Evolutionary conservation across 2,329 filamentous ascomycete genomes (phyloP), one percentile per base, ranked within the genome.

Genomic region (Hortaea sp.): DNA sequence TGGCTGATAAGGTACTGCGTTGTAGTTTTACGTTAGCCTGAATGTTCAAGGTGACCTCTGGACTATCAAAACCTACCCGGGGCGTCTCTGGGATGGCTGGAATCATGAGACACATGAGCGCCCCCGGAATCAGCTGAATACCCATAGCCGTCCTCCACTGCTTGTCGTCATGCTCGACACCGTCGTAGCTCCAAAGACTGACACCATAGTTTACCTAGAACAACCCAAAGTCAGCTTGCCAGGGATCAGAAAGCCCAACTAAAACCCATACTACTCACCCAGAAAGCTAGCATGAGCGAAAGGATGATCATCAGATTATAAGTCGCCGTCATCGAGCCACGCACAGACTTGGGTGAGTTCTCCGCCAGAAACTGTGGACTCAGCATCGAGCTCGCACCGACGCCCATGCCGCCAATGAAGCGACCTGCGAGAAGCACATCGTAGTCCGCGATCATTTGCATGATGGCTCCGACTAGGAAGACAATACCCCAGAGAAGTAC

Each of bases 381-480:
- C 12, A 51, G 41, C 51, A 53, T 53, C n/a, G 44, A 47, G 13
- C 43, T 47, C 5, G 51, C 51, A 9, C 50, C 51, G 6, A 53
- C 51, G 11, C 51, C 51, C 51, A 53, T 51, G 3, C 51, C 51
- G 38, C 51, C 51, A 30, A 53, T 45, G 13, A 53, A 53, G 2
- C 51, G 39, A 5, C 51, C 51, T 2, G 51, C 51, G 5, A 53
- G 39, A 9, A 53, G 49, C 1, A 48, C 45, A 6, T 51, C 43
- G 44, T 51, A 53, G 31, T 51, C 37, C 30, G 49, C 42, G 27
- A 53, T 46, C 51, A 53, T 53, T 39, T 53, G 51, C 49, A 53
- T 44, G 5, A 34, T 40, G 5, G 51, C 51, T 7, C 51, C 51
- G 32, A 49, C 6, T 29, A 53, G 46, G 34, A 53, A 53, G 35